phyloP scores from a whole-genome alignment of 2,329 filamentous ascomycete genomes.

The Aspergillus costaricaensis region DNA sequence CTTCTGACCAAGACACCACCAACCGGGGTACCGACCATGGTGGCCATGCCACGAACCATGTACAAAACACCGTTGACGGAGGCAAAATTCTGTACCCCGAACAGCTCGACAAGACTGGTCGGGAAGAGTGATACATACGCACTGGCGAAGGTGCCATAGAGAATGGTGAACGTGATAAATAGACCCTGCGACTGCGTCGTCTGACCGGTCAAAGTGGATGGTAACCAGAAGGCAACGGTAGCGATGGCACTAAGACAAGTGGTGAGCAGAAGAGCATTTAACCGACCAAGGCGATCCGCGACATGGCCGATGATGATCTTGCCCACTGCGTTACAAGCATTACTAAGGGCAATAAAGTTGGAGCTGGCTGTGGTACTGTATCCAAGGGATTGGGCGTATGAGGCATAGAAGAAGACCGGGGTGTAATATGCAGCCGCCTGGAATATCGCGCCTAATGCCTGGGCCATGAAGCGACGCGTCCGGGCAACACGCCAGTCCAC shows the following conservation, averaged over 20 bases:
- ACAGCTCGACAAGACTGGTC: conserved; percentile 42
- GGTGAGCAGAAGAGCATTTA: conserved; percentile 42
- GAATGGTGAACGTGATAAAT: conserved; percentile 35
- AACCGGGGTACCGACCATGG: conserved; percentile 42
- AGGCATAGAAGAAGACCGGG: conserved; percentile 43
- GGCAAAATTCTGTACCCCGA: conserved; percentile 42
- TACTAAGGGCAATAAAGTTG: conserved; percentile 44
- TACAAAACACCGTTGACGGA: conserved; percentile 44
- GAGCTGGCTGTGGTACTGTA: conserved; percentile 39
- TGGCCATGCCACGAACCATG: conserved; percentile 42
- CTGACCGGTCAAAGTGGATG: conserved; percentile 9
- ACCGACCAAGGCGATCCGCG: conserved; percentile 21
- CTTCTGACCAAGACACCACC: conserved; percentile 32
- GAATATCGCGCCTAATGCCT: conserved; percentile 38
- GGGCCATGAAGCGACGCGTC: conserved; percentile 38
- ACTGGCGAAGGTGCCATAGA: conserved; percentile 42
- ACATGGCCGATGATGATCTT: conserved; percentile 42
- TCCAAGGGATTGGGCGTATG: conserved; percentile 42
- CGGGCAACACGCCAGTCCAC: conserved; percentile 39
- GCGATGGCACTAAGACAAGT: conserved; percentile 32
- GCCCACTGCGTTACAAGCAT: conserved; percentile 43
- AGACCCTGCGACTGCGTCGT: conserved; percentile 13
- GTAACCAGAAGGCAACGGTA: conserved; percentile 30
- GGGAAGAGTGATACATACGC: conserved; percentile 46
- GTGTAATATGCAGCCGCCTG: conserved; percentile 44